These are phyloP conservation scores for Paraleonurus japonicus DNA, from an alignment of 257 asterid genomes.

Conservation along the genomic window DNA sequence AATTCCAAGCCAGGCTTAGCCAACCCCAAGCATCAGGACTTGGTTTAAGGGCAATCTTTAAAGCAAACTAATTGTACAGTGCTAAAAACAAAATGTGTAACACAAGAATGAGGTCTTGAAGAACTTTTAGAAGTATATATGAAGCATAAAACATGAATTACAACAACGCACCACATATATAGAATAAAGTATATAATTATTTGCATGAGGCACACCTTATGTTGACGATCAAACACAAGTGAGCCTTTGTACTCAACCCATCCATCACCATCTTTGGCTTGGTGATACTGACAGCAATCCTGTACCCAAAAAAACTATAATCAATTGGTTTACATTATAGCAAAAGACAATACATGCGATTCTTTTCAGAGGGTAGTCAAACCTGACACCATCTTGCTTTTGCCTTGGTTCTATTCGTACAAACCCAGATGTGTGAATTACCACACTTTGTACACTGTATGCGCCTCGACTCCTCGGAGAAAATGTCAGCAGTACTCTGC, in stretches of 20 bases:
- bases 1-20: background rate
- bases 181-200: conserved; percentile 3
- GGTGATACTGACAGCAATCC: conserved; percentile 99
- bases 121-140: conserved; percentile 3
- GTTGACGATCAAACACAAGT: conserved; percentile 69
- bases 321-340: conserved; percentile 18
- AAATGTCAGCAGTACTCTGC: conserved; percentile 76
- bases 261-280: conserved; percentile 99
- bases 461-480: conserved; percentile 90
- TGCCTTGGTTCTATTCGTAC: conserved; percentile 83
- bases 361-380: conserved; percentile 22
- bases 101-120: background rate
- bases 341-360: background rate
- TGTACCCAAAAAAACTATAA: conserved; percentile 33
- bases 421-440: conserved; percentile 90
- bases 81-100: background rate
- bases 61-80: background rate
- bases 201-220: conserved; percentile 43
- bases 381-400: conserved; percentile 99
- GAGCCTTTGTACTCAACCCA: conserved; percentile 98
- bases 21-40: conserved; percentile 12
- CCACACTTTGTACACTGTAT: conserved; percentile 99
- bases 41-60: conserved; percentile 10
- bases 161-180: background rate
- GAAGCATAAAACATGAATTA: background rate